A percentile compares a stretch with the other conserved stretches of the same genome.
Evolutionary conservation across 2,329 filamentous ascomycete species (phyloP).

Genomic region (Aspergillus vadensis): DNA sequence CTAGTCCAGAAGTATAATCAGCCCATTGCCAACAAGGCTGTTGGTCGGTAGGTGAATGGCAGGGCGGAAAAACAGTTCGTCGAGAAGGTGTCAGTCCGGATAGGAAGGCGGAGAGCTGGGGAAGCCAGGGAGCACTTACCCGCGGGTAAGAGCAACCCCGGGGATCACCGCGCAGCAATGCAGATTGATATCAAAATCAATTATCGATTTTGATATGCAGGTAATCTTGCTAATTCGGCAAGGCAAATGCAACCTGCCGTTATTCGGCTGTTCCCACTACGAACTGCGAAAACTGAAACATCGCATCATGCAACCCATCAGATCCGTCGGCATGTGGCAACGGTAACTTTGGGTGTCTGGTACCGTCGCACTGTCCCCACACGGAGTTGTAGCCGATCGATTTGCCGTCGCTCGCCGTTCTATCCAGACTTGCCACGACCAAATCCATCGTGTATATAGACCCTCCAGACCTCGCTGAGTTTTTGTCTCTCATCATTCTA

Average conservation of each 20-base stretch:
- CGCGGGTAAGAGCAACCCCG: constrained; percentile 7
- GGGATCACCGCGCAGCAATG: constrained; percentile 1
- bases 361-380: constrained; percentile 36
- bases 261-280: constrained; percentile 1
- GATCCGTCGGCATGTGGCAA: constrained; percentile 32
- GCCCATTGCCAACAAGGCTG: neutral
- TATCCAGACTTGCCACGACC: constrained; percentile 13
- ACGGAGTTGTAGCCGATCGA: constrained; percentile 23
- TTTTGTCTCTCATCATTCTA: constrained; percentile 2
- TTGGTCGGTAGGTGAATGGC: neutral
- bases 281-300: constrained; percentile 2
- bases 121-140: neutral
- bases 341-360: constrained; percentile 9
- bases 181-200: neutral
- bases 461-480: constrained; percentile 11
- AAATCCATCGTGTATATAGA: constrained; percentile 21
- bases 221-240: neutral
- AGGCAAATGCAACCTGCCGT: neutral
- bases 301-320: constrained; percentile 5
- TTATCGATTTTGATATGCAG: neutral
- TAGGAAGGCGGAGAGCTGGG: neutral
- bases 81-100: neutral
- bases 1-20: neutral
- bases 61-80: neutral
- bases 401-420: constrained; percentile 23